These are phyloP conservation scores for Ceratocystis eucalypticola DNA, from an alignment of 2,329 filamentous ascomycete species.

Conservation along the genomic window DNA sequence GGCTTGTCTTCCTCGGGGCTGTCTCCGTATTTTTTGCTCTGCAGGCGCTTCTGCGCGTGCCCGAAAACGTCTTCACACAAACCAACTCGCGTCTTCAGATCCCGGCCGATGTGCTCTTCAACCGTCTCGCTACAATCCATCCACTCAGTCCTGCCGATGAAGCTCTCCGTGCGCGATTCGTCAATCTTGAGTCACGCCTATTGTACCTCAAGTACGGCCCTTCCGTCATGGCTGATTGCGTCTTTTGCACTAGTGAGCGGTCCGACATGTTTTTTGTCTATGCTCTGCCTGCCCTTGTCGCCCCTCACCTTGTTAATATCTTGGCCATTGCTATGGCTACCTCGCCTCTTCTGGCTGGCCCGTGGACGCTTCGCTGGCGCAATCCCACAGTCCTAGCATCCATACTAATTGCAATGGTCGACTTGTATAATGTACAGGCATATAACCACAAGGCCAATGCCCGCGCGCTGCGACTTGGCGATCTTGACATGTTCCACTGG, in stretches of 20 bases:
- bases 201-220: constrained; percentile 79
- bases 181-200: constrained; percentile 56
- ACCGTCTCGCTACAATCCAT: constrained; percentile 50
- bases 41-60: constrained; percentile 53
- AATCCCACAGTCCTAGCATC: constrained; percentile 52
- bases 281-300: constrained; percentile 56
- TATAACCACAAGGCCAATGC: constrained; percentile 56
- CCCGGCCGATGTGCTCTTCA: constrained; percentile 72
- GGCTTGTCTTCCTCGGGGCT: constrained; percentile 47
- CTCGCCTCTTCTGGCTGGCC: constrained; percentile 50
- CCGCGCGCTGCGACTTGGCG: constrained; percentile 44
- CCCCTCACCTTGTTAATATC: constrained; percentile 72
- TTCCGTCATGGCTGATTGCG: constrained; percentile 55
- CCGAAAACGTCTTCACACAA: constrained; percentile 66
- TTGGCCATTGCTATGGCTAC: constrained; percentile 59
- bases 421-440: constrained; percentile 50
- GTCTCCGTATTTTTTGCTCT: constrained; percentile 35
- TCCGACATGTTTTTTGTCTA: constrained; percentile 64
- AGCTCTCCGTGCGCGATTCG: constrained; percentile 53
- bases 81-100: constrained; percentile 76
- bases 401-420: constrained; percentile 43
- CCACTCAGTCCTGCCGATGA: constrained; percentile 48
- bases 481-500: constrained; percentile 64
- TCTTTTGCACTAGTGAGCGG: constrained; percentile 67
- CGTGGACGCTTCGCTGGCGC: constrained; percentile 55